Evolutionary conservation across 805 yeast genomes (phyloP), one percentile per base, ranked within the genome.

Genomic region (Yamadazyma phyllophila): DNA sequence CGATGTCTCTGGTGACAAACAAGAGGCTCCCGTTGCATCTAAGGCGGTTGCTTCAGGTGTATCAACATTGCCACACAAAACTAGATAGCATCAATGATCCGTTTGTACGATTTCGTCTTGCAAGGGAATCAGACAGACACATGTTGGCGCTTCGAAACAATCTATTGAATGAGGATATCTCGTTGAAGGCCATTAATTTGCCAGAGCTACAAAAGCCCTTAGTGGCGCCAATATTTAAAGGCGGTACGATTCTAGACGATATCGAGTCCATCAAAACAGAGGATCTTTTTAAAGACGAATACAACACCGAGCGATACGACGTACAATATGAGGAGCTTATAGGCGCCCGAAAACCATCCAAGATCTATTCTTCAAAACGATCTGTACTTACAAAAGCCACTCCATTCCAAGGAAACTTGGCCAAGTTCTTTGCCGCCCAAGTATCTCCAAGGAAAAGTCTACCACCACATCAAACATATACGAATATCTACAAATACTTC

Each of bases 401-500:
- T 4, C 34, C 17, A 15, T 33, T 13, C 27, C 37, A 57, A 34
- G 67, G 70, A 8, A 53, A 52, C n/a, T 40, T 65, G 13, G 44
- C 61, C 30, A 53, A 60, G 17, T 43, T 51, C 11, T 54, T 66
- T 29, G 66, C 65, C n/a, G 53, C 69, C 1, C 53, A 53, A 39
- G 62, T 49, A 36, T 30, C 38, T 15, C 71, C 71, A 3, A 45
- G 47, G 12, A 32, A 12, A 11, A 12, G 8, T 3, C 5, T 48
- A 1, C 54, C 51, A 2, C 12, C 12, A 9, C 12, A 27, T 27
- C 12, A 16, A 15, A 13, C 34, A n/a, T 35, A 43, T 16, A 16
- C 36, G 24, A 59, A 61, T 36, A 55, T 66, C 11, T 59, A 57
- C 48, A 49, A 51, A 36, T 69, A 71, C 71, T 67, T 58, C 47